Evolutionary conservation across 768 basidiomycete species (phyloP), one percentile per base, ranked within the genome.

Genomic region (Termitomyces sp.): DNA sequence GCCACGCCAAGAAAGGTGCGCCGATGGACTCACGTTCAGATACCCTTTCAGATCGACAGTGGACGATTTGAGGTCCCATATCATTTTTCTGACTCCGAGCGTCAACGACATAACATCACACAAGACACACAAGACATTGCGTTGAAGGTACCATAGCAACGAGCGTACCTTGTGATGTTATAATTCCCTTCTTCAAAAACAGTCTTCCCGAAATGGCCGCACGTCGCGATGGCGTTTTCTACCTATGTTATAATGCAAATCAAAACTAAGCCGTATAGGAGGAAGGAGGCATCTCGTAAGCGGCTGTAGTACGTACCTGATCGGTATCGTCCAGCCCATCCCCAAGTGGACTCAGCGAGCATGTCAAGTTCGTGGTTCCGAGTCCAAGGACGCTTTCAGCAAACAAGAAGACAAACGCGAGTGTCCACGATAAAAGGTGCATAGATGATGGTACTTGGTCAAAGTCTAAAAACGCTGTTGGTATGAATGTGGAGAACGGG

Each of bases 81-180:
- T 77, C 81, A 83, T 79, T 59, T 81, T 82, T 64, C 81, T 81
- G 49, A 14, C 29, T 32, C 2, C 32, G 21, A 19, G 21, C 48
- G 6, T 38, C 19, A 54, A 38, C 35, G 38, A 51, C 1, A n/a
- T n/a, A n/a, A n/a, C n/a, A n/a, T n/a, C n/a, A n/a, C n/a, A n/a
- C n/a, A n/a, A n/a, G n/a, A n/a, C n/a, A n/a, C n/a, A 16, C 34
- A 21, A 8, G 1, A 7, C n/a, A 29, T 12, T 27, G 12, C 25
- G 21, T 46, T 23, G 2, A 48, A 25, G 54, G 19, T 32, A n/a
- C 25, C 17, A 40, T 53, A n/a, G n/a, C n/a, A n/a, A n/a, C n/a
- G n/a, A 38, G 34, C 64, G 23, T 32, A 77, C 81, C 79, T 73
- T 0, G 82, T 84, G 21, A 84, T 80, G 59, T 82, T 83, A 61